Evolutionary conservation across 2,329 filamentous ascomycete genomes (phyloP).

Genomic region (Xylariaceae sp.): DNA sequence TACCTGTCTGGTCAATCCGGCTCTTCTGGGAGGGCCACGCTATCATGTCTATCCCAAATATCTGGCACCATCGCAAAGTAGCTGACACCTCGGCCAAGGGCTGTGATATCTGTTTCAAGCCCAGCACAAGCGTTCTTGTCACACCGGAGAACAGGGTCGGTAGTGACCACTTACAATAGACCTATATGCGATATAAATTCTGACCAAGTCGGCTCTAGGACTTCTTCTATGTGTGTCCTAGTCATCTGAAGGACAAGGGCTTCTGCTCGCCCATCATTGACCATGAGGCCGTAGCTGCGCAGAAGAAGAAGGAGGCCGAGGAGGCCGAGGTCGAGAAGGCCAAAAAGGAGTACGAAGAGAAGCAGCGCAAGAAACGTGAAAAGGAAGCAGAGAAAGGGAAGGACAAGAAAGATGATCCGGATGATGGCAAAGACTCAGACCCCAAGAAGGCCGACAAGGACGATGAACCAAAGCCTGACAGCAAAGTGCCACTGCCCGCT

Average conservation of each 20-base stretch:
- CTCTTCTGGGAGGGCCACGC: no score
- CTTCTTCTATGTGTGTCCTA: conserved; percentile 84
- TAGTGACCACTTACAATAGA: conserved; percentile 4
- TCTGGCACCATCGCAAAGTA: conserved; percentile 80
- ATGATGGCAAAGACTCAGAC: conserved; percentile 35
- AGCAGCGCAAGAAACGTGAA: conserved; percentile 59
- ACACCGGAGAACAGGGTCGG: conserved; percentile 80
- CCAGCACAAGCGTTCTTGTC: conserved; percentile 77
- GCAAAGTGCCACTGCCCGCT: no score
- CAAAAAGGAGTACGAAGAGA: conserved; percentile 73
- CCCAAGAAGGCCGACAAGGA: conserved; percentile 32
- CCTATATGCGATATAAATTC: not conserved
- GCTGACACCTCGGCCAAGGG: conserved; percentile 75
- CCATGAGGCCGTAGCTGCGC: conserved; percentile 55
- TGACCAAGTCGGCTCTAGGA: conserved; percentile 40
- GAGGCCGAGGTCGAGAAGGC: conserved; percentile 56
- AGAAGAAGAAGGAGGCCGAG: conserved; percentile 58
- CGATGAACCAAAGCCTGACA: conserved; percentile 19
- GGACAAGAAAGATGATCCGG: conserved; percentile 37
- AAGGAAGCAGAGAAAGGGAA: conserved; percentile 54
- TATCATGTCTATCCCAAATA: conserved; percentile 65
- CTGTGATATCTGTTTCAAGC: conserved; percentile 89
- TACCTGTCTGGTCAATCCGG: no score
- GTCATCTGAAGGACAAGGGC: conserved; percentile 72
- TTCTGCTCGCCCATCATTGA: conserved; percentile 75